Evolutionary conservation across 2,329 filamentous ascomycete genomes (phyloP).

Genomic region (Monilinia fructicola): DNA sequence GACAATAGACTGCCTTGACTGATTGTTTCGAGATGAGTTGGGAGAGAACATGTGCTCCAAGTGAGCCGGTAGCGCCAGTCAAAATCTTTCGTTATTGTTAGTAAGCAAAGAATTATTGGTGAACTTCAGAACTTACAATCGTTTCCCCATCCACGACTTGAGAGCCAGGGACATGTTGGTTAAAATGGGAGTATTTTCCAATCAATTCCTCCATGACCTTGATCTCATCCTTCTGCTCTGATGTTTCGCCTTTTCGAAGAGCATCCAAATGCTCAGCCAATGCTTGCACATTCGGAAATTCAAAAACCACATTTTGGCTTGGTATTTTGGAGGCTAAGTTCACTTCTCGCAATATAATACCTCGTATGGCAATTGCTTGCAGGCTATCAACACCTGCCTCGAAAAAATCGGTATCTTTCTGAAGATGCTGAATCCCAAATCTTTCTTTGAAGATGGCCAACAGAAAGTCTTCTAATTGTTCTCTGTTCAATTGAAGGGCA

Average conservation of each 20-base stretch:
- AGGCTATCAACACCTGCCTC: slow-evolving; percentile 57
- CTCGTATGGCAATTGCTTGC: slow-evolving; percentile 56
- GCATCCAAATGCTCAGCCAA: slow-evolving; percentile 49
- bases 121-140: slow-evolving; percentile 22
- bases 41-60: slow-evolving; percentile 60
- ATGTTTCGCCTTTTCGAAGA: slow-evolving; percentile 44
- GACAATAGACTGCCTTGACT: slow-evolving; percentile 44
- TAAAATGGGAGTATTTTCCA: slow-evolving; percentile 45
- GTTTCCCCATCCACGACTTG: slow-evolving; percentile 28
- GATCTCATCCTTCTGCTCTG: slow-evolving; percentile 35
- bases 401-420: slow-evolving; percentile 56
- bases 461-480: slow-evolving; percentile 25
- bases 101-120: not conserved
- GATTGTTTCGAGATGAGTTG: slow-evolving; percentile 47
- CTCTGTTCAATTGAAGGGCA: slow-evolving; percentile 6
- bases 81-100: slow-evolving; percentile 44
- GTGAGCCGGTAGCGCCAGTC: slow-evolving; percentile 65
- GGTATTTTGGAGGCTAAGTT: slow-evolving; percentile 49
- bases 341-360: slow-evolving; percentile 51
- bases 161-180: slow-evolving; percentile 29
- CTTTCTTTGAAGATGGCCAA: slow-evolving; percentile 17
- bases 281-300: slow-evolving; percentile 51
- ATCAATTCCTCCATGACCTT: slow-evolving; percentile 49
- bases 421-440: slow-evolving; percentile 21
- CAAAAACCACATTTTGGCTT: slow-evolving; percentile 59